Conservation (phyloP, 331 rosid species). For the Quercus lobata region DNA sequence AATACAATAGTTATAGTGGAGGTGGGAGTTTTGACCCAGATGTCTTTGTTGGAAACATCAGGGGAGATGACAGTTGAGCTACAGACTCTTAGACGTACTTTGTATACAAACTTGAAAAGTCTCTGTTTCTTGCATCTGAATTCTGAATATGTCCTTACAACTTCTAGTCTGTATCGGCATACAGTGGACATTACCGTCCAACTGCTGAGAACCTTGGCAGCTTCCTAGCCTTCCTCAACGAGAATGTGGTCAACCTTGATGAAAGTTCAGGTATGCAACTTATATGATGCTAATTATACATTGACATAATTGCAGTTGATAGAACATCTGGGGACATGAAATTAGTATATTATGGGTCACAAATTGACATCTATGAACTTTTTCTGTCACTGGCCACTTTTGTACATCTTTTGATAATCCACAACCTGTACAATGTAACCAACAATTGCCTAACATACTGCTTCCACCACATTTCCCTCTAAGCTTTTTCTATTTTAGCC, state of each 20-base stretch:
- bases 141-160: not conserved
- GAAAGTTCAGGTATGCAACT: conserved; percentile 24
- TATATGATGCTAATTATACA: not conserved
- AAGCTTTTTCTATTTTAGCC: not conserved
- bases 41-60: too few species aligned
- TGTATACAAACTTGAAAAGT: not conserved
- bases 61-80: too few species aligned
- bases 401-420: not conserved
- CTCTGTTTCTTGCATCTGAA: not conserved
- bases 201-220: conserved; percentile 25
- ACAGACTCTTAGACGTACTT: not conserved
- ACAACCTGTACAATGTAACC: not conserved
- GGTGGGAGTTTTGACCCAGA: too few species aligned
- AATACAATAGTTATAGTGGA: too few species aligned
- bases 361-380: not conserved
- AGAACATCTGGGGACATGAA: not conserved
- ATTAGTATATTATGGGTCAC: not conserved
- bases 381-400: not conserved
- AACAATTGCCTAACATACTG: not conserved
- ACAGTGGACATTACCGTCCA: conserved; percentile 39
- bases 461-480: not conserved
- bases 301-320: not conserved
- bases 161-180: conserved; percentile 29
- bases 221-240: conserved; percentile 30
- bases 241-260: conserved; percentile 28